A percentile compares a stretch with the other conserved stretches of the same genome.
Conservation (phyloP, 257 asterid species). For the Avicennia marina region DNA sequence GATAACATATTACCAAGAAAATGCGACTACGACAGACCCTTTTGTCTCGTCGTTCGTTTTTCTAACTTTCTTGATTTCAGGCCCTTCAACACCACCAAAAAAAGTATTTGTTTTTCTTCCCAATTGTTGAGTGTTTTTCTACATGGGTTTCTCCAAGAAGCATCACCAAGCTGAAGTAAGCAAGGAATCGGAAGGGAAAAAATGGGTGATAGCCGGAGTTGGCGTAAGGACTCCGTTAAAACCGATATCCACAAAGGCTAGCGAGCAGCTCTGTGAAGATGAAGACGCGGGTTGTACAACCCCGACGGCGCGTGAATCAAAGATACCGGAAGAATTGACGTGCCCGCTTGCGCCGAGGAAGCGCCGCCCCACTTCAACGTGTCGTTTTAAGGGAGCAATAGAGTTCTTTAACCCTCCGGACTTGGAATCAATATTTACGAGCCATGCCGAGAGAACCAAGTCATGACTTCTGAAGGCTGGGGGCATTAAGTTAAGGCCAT, state of each 20-base stretch:
- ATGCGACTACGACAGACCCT: no score
- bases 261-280: slow-evolving; percentile 30
- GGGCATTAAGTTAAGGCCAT: no score
- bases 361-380: slow-evolving; percentile 50
- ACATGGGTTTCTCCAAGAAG: slow-evolving; percentile 66
- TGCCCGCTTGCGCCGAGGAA: slow-evolving; percentile 92
- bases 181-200: slow-evolving; percentile 45
- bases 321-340: slow-evolving; percentile 53
- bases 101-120: slow-evolving; percentile 2
- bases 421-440: slow-evolving; percentile 65
- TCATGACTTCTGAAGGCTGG: no score
- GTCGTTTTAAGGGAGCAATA: slow-evolving; percentile 46
- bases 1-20: no score
- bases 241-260: slow-evolving; percentile 41
- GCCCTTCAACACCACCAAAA: neutral
- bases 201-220: slow-evolving; percentile 70
- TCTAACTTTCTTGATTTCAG: no score
- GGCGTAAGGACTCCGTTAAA: slow-evolving; percentile 53
- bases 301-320: slow-evolving; percentile 66
- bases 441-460: slow-evolving; percentile 57
- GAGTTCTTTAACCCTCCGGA: slow-evolving; percentile 82
- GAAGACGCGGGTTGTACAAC: slow-evolving; percentile 51
- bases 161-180: slow-evolving; percentile 41
- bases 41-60: no score
- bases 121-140: neutral